phyloP scores from a whole-genome alignment of 2,329 filamentous ascomycete species.

The Microcera coccophila region DNA sequence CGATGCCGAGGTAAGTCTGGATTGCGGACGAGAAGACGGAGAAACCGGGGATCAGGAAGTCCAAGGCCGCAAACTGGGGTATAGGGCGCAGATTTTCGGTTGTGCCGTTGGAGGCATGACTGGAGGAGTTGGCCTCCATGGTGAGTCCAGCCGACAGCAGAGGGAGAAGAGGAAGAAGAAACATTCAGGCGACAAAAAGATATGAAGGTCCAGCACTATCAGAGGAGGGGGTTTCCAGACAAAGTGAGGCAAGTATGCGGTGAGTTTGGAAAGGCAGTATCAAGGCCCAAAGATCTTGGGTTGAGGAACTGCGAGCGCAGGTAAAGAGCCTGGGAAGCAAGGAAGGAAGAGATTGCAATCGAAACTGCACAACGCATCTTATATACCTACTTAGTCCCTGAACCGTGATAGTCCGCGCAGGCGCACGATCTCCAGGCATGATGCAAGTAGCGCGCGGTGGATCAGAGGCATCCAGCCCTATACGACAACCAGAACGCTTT shows the following conservation, averaged over 20 bases:
- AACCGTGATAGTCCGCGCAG: neutral
- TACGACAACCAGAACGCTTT: neutral
- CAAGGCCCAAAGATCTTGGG: neutral
- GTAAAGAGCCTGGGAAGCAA: neutral
- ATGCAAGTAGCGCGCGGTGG: neutral
- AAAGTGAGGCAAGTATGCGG: too few species aligned
- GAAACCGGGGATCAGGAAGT: constrained; percentile 64
- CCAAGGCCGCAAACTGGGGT: constrained; percentile 49
- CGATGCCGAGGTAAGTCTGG: constrained; percentile 55
- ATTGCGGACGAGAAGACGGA: constrained; percentile 52
- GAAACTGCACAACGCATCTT: neutral
- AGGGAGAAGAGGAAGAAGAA: constrained; percentile 3
- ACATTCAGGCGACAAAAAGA: neutral
- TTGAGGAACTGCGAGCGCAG: neutral
- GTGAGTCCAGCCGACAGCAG: constrained; percentile 1
- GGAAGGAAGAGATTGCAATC: neutral
- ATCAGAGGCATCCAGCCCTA: neutral
- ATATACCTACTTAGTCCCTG: neutral
- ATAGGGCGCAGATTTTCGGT: constrained; percentile 7
- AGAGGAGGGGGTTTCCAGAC: too few species aligned
- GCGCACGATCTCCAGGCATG: too few species aligned
- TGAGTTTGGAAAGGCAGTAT: too few species aligned
- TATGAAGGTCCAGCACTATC: neutral
- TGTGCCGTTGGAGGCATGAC: neutral
- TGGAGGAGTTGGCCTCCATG: constrained; percentile 26